phyloP scores from a whole-genome alignment of 2,329 filamentous ascomycete species.

The Aspergillus sp. region DNA sequence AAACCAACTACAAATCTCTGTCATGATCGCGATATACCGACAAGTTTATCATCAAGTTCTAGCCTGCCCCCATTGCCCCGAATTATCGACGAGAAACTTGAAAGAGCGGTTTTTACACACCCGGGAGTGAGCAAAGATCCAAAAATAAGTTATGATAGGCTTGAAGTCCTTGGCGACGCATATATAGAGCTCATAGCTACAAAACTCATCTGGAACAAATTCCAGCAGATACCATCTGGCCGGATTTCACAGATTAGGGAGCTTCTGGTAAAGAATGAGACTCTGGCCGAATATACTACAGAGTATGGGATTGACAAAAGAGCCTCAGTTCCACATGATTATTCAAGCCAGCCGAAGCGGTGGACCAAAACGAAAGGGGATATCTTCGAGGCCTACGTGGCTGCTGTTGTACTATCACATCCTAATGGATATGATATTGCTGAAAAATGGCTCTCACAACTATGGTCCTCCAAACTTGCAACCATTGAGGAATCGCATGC shows the following conservation, averaged over 20 bases:
- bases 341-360: slow-evolving; percentile 50
- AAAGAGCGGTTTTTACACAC: slow-evolving; percentile 68
- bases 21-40: background rate
- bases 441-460: slow-evolving; percentile 68
- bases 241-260: slow-evolving; percentile 75
- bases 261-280: slow-evolving; percentile 75
- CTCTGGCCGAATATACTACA: slow-evolving; percentile 67
- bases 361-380: slow-evolving; percentile 76
- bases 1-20: background rate
- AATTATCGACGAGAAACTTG: slow-evolving; percentile 60
- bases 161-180: slow-evolving; percentile 88
- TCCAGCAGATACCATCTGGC: slow-evolving; percentile 64
- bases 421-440: slow-evolving; percentile 62
- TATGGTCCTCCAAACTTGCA: slow-evolving; percentile 70
- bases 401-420: slow-evolving; percentile 71
- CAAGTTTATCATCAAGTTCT: background rate
- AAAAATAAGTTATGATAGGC: slow-evolving; percentile 66
- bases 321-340: slow-evolving; percentile 56
- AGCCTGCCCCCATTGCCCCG: slow-evolving; percentile 51
- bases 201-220: slow-evolving; percentile 71
- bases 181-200: slow-evolving; percentile 78
- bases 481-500: slow-evolving; percentile 25
- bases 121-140: slow-evolving; percentile 44
- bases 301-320: slow-evolving; percentile 69
- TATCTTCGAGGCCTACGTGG: slow-evolving; percentile 88